Evolutionary conservation across 2,329 filamentous ascomycete species (phyloP).

Genomic region (Nothopassalora personata): DNA sequence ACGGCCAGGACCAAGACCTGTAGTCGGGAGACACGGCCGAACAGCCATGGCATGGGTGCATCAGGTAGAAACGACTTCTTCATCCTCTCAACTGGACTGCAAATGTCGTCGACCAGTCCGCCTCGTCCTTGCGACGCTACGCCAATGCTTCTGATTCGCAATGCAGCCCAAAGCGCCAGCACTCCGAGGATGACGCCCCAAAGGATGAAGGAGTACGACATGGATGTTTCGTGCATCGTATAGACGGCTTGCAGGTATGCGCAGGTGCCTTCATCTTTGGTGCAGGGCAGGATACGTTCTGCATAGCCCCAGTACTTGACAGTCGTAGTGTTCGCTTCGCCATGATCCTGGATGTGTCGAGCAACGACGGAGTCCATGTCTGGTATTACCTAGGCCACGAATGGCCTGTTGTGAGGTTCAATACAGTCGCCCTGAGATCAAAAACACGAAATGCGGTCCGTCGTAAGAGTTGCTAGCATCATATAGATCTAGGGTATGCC

Average conservation of each 20-base stretch:
- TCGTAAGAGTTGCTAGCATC: neutral
- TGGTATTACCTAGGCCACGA: neutral
- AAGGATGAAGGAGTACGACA: constrained; percentile 53
- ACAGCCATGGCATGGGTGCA: constrained; percentile 48
- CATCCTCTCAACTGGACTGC: constrained; percentile 3
- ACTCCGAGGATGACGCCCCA: constrained; percentile 51
- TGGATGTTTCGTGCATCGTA: constrained; percentile 48
- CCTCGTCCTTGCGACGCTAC: constrained; percentile 13
- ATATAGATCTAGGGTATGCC: neutral
- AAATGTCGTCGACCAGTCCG: constrained; percentile 16
- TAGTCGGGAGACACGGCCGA: constrained; percentile 63
- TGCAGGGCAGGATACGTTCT: constrained; percentile 51
- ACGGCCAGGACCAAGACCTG: constrained; percentile 59
- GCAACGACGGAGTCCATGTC: neutral
- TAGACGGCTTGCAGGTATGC: constrained; percentile 55
- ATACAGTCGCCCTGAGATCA: neutral
- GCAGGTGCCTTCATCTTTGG: constrained; percentile 54
- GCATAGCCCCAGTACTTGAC: constrained; percentile 53
- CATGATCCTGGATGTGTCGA: constrained; percentile 28
- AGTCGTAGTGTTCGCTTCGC: constrained; percentile 23
- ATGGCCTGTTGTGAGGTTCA: neutral
- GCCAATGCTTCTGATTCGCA: constrained; percentile 26
- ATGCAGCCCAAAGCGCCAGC: constrained; percentile 41
- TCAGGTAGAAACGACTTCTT: constrained; percentile 53
- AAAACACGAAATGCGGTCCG: neutral